phyloP scores from a whole-genome alignment of 1,284 basidiomycete genomes.

The Athelia sp. region DNA sequence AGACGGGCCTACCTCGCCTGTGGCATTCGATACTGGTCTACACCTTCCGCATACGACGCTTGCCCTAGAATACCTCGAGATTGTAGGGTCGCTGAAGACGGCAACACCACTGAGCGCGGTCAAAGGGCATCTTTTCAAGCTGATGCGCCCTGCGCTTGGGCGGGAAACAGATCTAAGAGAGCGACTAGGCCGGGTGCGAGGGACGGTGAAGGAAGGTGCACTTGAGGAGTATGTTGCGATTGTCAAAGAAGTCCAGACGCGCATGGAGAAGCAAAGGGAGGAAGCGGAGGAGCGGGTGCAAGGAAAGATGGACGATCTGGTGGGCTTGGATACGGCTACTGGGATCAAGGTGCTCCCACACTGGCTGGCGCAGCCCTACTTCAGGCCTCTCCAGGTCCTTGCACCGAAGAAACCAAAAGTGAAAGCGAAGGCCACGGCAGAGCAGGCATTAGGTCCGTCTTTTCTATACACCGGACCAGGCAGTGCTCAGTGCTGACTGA shows the following conservation, averaged over 20 bases:
- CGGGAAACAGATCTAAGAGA: slow-evolving; percentile 73
- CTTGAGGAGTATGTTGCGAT: slow-evolving; percentile 47
- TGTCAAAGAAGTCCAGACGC: slow-evolving; percentile 58
- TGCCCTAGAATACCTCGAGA: slow-evolving; percentile 84
- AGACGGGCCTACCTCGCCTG: not conserved
- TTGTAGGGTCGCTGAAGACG: slow-evolving; percentile 72
- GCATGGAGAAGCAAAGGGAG: slow-evolving; percentile 52
- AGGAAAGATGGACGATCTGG: slow-evolving; percentile 38
- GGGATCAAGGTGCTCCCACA: slow-evolving; percentile 66
- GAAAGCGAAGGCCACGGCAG: too few species aligned
- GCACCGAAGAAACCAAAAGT: not conserved
- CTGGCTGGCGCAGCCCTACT: slow-evolving; percentile 86
- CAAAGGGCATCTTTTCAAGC: slow-evolving; percentile 91
- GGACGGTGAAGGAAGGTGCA: slow-evolving; percentile 34
- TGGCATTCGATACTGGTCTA: slow-evolving; percentile 24
- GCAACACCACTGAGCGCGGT: slow-evolving; percentile 72
- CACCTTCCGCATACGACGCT: slow-evolving; percentile 65
- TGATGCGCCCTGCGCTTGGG: slow-evolving; percentile 77
- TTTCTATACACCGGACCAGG: too few species aligned
- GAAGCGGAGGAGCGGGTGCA: slow-evolving; percentile 35
- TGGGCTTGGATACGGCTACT: slow-evolving; percentile 43
- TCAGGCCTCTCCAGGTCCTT: slow-evolving; percentile 41
- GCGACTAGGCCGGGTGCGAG: slow-evolving; percentile 51
- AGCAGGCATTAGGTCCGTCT: too few species aligned
- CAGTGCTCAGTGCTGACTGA: too few species aligned